Base-by-base conservation (phyloP, 495 filamentous ascomycete species). In the Chlorociboria aeruginascens region DNA sequence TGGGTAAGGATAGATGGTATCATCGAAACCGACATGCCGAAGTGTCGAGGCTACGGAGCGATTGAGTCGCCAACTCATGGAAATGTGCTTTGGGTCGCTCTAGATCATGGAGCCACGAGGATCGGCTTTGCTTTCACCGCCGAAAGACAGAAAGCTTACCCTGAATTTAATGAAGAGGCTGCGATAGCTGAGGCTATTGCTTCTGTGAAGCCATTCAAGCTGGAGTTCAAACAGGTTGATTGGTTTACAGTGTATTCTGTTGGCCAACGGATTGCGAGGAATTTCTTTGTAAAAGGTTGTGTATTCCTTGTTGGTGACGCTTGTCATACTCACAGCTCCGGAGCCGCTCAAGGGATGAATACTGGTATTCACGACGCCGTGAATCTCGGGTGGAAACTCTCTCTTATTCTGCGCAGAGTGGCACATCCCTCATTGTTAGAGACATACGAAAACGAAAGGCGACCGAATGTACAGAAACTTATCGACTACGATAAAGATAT, bases 191-290 rank as follows among this genome's bases (percentile, higher is more conserved):
- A 73, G 52, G 69, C 71, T 3, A 64, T 69, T 12, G 65, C 58
- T 25, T 62, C 64, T 0, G 64, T 73, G 25, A 64, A 64, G 48
- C 72, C 72, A 0, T 76, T 74, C 49, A 54, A 43, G 1, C 46
- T 76, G 25, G 50, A 61, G 6, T 69, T 73, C 38, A 62, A 66
- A 34, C 56, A 62, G 8, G 62, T 70, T 9, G 73, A 78, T 52
- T 78, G 74, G 78, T 79, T 71, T 61, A 78, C 75, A 1, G 71
- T 76, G 35, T 77, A 77, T 48, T 67, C 63, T 1, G 73, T 77
- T 28, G 69, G 72, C 1, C 74, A 79, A 48, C 64, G 72, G 1
- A 57, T 77, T 14, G 76, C 75, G 1, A 56, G 61, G 10, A 53
- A 48, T 6, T 76, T 74, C 40, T 61, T 63, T n/a, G 49, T 51